Base-by-base conservation (phyloP, 2,329 filamentous ascomycete species). In the Alternaria triticimaculans region DNA sequence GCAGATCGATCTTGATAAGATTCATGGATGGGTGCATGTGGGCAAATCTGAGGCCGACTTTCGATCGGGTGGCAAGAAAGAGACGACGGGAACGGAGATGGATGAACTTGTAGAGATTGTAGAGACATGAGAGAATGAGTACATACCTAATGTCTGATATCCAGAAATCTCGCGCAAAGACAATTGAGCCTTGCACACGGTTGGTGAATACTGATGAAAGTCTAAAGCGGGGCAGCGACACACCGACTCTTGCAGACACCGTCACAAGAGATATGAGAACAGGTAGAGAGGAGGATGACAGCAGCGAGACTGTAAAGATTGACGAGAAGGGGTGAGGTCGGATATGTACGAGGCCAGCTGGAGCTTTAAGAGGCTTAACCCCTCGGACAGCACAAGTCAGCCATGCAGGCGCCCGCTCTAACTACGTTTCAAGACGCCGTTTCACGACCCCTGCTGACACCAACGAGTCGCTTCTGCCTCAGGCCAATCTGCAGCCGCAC, bases 401-500 rank as follows among this genome's bases (percentile, higher is more conserved):
- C 72, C 51, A 62, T 68, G 75, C 73, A 76, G 76, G 67, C 77
- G 75, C 76, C 75, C 69, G 76, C 68, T 69, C 60, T 60, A 55
- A 51, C 65, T 69, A 67, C 63, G 76, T 78, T 78, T 77, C 76
- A 79, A 68, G 61, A 68, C 70, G 54, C 71, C 70, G 76, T 78
- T 79, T 78, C 76, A 78, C 62, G 58, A 72, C 72, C 76, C 75
- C 73, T 70, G 77, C 75, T 73, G 71, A 74, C 72, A 75, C 75
- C 68, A 64, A 68, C 63, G 62, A 66, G 63, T 68, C 64, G 67
- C 64, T 62, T 37, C 61, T 55, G 69, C 69, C 71, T 68, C 62
- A 70, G 68, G 74, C 73, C 59, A 55, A 45, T 44, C 20, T 37
- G 41, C 48, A 59, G 37, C 50, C 57, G 48, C 48, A 50, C 41